Conservation (phyloP, 169 alveolate genomes). For the Plasmodium malariae region DNA sequence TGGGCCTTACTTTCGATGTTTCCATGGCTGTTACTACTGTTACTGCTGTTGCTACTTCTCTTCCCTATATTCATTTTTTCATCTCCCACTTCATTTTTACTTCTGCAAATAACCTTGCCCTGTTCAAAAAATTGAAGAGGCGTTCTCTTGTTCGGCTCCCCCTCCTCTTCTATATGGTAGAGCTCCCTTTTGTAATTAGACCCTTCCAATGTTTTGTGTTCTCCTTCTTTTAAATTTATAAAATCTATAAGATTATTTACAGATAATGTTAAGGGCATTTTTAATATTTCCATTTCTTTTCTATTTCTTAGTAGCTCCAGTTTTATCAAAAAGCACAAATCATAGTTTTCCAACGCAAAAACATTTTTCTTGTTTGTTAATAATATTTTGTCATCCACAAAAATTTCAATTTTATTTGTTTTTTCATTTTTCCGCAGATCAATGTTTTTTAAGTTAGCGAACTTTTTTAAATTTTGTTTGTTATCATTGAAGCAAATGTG, state of each 20-base stretch:
- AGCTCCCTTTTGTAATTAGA: not conserved
- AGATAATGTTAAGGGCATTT: constrained; percentile 54
- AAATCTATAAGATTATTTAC: constrained; percentile 63
- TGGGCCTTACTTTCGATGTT: not conserved
- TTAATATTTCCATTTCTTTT: constrained; percentile 32
- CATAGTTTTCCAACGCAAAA: constrained; percentile 29
- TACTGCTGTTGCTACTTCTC: not conserved
- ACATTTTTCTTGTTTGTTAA: constrained; percentile 48
- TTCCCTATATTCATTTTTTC: not conserved
- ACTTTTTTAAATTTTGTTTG: constrained; percentile 36
- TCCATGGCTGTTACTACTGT: not conserved
- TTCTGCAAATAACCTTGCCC: not conserved
- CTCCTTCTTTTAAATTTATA: not conserved
- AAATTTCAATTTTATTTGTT: constrained; percentile 52
- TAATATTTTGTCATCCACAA: constrained; percentile 43
- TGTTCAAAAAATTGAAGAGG: not conserved
- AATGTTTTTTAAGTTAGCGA: constrained; percentile 39
- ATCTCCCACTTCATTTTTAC: not conserved
- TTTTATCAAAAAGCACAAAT: constrained; percentile 51
- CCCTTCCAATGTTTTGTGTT: not conserved
- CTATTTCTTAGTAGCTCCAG: constrained; percentile 46
- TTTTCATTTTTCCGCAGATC: constrained; percentile 21
- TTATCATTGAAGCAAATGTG: constrained; percentile 26
- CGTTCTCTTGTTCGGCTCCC: not conserved
- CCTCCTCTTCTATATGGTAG: not conserved